Conservation (phyloP, 768 basidiomycete genomes). For the Basidioascus undulatus region DNA sequence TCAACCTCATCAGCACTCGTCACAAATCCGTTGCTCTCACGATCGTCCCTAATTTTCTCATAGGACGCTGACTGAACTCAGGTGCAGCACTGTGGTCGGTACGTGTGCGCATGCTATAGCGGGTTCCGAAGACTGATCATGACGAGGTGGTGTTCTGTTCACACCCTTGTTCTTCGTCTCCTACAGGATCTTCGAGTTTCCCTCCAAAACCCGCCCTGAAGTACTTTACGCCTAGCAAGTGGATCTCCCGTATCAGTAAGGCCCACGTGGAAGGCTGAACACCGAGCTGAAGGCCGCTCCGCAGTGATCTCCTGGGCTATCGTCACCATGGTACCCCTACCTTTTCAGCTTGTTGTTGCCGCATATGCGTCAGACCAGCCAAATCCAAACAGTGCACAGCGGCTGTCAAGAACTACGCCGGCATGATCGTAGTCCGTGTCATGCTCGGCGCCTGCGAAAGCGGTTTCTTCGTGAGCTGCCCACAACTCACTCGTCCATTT, state of each 20-base stretch:
- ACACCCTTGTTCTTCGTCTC: neutral
- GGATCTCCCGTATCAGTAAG: conserved; percentile 2
- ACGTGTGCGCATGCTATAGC: too few species aligned
- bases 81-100: neutral
- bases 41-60: too few species aligned
- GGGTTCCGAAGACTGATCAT: too few species aligned
- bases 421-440: conserved; percentile 1
- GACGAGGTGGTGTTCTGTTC: too few species aligned
- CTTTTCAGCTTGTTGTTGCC: too few species aligned
- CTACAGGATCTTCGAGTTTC: conserved; percentile 1
- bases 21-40: neutral
- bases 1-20: neutral
- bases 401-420: conserved; percentile 1
- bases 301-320: conserved; percentile 3
- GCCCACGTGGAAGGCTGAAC: too few species aligned
- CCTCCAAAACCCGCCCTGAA: conserved; percentile 5
- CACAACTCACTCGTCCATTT: neutral
- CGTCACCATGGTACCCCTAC: too few species aligned
- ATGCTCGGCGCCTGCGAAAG: conserved; percentile 1
- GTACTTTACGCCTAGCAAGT: conserved; percentile 2
- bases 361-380: too few species aligned
- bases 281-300: neutral
- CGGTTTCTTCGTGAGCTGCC: neutral
- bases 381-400: too few species aligned
- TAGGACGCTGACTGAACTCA: too few species aligned